A percentile compares a stretch with the other conserved stretches of the same genome.
Evolutionary conservation across 495 filamentous ascomycete genomes (phyloP).

Genomic region (Penicillium antarcticum): DNA sequence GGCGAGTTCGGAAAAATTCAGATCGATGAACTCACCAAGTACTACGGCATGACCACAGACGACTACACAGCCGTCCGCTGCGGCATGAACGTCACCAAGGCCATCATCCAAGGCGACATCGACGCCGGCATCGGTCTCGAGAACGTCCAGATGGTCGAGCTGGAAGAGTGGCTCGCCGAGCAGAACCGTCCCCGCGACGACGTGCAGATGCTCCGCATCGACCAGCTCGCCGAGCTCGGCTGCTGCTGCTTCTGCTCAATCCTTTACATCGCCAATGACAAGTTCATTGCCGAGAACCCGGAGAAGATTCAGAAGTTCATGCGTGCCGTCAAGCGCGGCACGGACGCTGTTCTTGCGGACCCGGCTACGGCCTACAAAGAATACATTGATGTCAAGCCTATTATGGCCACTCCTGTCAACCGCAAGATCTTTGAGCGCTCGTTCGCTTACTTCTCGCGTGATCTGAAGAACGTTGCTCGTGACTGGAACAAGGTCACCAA

Average conservation of each 20-base stretch:
- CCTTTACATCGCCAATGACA: slow-evolving; percentile 67
- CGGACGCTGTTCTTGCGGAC: slow-evolving; percentile 61
- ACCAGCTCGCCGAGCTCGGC: slow-evolving; percentile 66
- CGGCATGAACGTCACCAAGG: slow-evolving; percentile 61
- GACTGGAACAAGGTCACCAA: slow-evolving; percentile 69
- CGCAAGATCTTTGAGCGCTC: slow-evolving; percentile 71
- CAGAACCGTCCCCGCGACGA: slow-evolving; percentile 58
- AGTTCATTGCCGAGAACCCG: slow-evolving; percentile 57
- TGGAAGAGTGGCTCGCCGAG: slow-evolving; percentile 62
- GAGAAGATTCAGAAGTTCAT: slow-evolving; percentile 59
- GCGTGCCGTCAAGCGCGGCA: slow-evolving; percentile 61
- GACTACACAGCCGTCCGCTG: slow-evolving; percentile 69
- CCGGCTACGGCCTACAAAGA: slow-evolving; percentile 57
- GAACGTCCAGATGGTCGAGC: slow-evolving; percentile 72
- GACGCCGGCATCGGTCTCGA: slow-evolving; percentile 70
- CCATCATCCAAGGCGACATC: slow-evolving; percentile 63
- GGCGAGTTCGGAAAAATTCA: slow-evolving; percentile 76
- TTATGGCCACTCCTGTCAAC: slow-evolving; percentile 62
- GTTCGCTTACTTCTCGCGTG: slow-evolving; percentile 66
- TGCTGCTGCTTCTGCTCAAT: slow-evolving; percentile 77
- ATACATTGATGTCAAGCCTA: slow-evolving; percentile 65
- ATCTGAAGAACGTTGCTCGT: slow-evolving; percentile 65
- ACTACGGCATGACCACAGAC: slow-evolving; percentile 65
- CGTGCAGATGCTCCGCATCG: slow-evolving; percentile 72
- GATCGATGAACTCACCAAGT: slow-evolving; percentile 69